These are phyloP conservation scores for Phaseolus coccineus DNA, from an alignment of 331 rosid species.

Conservation along the genomic window DNA sequence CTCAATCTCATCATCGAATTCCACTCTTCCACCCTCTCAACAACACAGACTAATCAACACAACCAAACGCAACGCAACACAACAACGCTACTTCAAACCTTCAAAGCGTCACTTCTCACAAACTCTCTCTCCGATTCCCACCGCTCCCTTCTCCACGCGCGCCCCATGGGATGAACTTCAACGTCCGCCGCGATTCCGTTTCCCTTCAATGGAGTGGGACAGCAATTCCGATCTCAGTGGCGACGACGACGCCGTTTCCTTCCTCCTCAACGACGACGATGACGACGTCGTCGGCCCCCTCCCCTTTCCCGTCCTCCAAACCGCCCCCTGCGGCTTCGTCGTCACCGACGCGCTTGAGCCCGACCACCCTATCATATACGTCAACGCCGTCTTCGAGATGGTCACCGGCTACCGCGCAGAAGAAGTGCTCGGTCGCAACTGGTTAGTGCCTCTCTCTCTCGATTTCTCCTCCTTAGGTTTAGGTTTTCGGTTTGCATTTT, in stretches of 20 bases:
- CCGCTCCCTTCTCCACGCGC: not conserved
- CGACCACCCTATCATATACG: conserved; percentile 92
- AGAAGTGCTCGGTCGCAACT: conserved; percentile 96
- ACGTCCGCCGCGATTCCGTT: not conserved
- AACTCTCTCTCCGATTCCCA: not conserved
- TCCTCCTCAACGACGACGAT: conserved; percentile 59
- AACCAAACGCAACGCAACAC: too few species aligned
- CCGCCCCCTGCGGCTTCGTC: conserved; percentile 89
- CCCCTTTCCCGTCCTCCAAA: conserved; percentile 78
- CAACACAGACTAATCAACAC: not conserved
- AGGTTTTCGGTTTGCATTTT: not conserved
- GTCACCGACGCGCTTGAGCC: conserved; percentile 90
- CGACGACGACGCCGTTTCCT: conserved; percentile 56
- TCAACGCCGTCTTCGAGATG: conserved; percentile 90
- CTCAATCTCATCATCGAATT: not conserved
- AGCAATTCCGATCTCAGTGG: conserved; percentile 96
- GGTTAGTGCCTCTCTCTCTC: conserved; percentile 48
- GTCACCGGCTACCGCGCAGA: conserved; percentile 95
- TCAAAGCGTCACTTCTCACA: too few species aligned
- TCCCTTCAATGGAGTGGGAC: conserved; percentile 88
- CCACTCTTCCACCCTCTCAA: not conserved
- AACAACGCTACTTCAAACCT: not conserved
- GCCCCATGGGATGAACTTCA: conserved; percentile 63
- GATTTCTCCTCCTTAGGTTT: conserved; percentile 5
- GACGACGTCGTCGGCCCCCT: conserved; percentile 49